Conservation (phyloP, 2,329 filamentous ascomycete genomes). For the Fusarium floridanum region DNA sequence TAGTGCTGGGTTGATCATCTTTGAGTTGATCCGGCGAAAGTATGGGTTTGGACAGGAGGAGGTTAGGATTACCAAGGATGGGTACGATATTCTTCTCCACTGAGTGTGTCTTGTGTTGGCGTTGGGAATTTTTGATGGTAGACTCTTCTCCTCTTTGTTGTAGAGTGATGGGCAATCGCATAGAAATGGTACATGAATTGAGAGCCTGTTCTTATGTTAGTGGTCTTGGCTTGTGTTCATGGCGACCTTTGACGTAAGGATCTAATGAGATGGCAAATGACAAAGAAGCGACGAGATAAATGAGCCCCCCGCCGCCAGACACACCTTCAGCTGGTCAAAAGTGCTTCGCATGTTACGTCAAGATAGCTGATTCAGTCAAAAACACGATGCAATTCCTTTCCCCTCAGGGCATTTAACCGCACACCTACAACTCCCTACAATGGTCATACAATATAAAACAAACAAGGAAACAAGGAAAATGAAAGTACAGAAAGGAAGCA, state of each 20-base stretch:
- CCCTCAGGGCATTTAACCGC: background rate
- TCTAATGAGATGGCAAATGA: background rate
- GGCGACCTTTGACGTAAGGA: background rate
- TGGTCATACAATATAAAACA: background rate
- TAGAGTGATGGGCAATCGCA: background rate
- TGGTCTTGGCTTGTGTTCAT: background rate
- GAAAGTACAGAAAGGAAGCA: slow-evolving; percentile 1
- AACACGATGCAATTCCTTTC: background rate
- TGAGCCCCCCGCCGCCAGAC: background rate
- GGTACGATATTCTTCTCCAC: slow-evolving; percentile 76
- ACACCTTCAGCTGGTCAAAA: background rate
- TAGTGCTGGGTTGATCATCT: slow-evolving; percentile 81
- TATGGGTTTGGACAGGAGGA: slow-evolving; percentile 74
- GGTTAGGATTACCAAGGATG: slow-evolving; percentile 75
- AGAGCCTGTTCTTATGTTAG: background rate
- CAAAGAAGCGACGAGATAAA: background rate
- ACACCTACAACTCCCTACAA: background rate
- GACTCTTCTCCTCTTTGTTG: slow-evolving; percentile 33
- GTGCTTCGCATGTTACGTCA: background rate
- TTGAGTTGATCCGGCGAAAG: slow-evolving; percentile 80
- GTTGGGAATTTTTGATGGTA: slow-evolving; percentile 18
- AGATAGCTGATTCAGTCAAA: background rate
- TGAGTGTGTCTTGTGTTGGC: slow-evolving; percentile 34
- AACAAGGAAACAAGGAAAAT: slow-evolving; percentile 1
- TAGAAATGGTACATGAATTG: slow-evolving; percentile 22